Base-by-base conservation (phyloP, 2,329 filamentous ascomycete genomes). In the Teratosphaeria viscida region DNA sequence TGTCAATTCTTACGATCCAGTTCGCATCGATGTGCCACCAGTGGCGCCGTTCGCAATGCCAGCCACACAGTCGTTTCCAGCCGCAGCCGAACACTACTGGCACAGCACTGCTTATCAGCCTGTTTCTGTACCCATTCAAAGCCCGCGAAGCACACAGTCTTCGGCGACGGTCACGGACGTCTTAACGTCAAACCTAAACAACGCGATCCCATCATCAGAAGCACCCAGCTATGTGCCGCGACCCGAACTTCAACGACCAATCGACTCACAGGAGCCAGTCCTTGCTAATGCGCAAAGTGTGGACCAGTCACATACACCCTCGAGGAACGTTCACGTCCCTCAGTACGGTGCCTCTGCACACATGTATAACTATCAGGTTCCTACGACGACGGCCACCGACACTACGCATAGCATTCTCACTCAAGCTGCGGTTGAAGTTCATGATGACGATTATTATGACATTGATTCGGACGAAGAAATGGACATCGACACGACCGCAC, bases 381-480 rank as follows among this genome's bases (percentile, higher is more conserved):
- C 37, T 39, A 2, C 11, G 35, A 55, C 63, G 55, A 12, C 49
- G 54, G 3, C n/a, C 35, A 39, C 49, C 23, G 32, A 59, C 10
- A 64, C 64, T 14, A 62, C 70, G 6, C 70, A 66, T 5, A 62
- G 71, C 29, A 39, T 73, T 23, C 67, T 76, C 11, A 68, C 67
- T 27, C 66, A 70, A 32, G 74, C 74, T 11, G 74, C 74, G 2
- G 68, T 80, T 16, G 77, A 80, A 65, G 70, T 70, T 29, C 73
- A 75, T 55, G 78, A 80, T 59, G 76, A 79, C 56, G 77, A 79
- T 57, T 80, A 80, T 62, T 80, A 74, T 65, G 78, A 80, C 60
- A 73, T 79, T 16, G 67, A 77, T 0, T 76, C 77, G 0, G 77
- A 79, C 57, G 78, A 79, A 61, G 78, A 79, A 64, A 69, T 66